Evolutionary conservation across 2,329 filamentous ascomycete species (phyloP).

Genomic region (Scytalidium sp.): DNA sequence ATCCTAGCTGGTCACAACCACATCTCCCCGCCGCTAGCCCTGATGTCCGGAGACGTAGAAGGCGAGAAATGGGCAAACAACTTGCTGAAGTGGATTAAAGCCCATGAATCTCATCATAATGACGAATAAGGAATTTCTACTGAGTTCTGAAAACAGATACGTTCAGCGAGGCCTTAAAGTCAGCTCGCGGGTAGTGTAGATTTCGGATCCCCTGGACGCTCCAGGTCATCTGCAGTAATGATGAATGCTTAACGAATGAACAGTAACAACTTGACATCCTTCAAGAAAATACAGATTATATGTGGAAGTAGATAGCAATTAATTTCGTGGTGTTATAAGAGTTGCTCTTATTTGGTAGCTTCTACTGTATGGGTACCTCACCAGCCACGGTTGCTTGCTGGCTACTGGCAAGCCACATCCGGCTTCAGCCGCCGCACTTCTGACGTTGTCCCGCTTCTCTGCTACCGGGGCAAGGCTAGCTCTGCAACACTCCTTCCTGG

Average conservation of each 20-base stretch:
- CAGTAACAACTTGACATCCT: too few species aligned
- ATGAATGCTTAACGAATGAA: too few species aligned
- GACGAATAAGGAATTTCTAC: neutral
- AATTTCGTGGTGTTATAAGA: too few species aligned
- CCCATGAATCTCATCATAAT: neutral
- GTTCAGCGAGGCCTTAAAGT: too few species aligned
- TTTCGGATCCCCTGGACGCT: too few species aligned
- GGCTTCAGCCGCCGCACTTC: neutral
- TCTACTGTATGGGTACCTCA: neutral
- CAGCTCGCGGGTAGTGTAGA: too few species aligned
- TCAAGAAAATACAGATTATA: too few species aligned
- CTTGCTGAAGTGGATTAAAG: conserved; percentile 23
- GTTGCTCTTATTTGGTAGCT: neutral
- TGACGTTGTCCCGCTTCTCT: neutral
- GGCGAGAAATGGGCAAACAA: conserved; percentile 26
- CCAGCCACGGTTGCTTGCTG: neutral
- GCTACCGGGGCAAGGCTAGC: neutral
- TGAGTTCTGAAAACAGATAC: too few species aligned
- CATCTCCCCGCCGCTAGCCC: conserved; percentile 21
- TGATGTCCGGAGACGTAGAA: conserved; percentile 22
- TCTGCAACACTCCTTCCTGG: neutral
- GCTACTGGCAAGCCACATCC: neutral
- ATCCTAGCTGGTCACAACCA: conserved; percentile 26
- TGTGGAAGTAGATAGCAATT: too few species aligned
- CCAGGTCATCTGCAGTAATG: too few species aligned